Base-by-base conservation (phyloP, 2,329 filamentous ascomycete species). In the Apiospora marii region DNA sequence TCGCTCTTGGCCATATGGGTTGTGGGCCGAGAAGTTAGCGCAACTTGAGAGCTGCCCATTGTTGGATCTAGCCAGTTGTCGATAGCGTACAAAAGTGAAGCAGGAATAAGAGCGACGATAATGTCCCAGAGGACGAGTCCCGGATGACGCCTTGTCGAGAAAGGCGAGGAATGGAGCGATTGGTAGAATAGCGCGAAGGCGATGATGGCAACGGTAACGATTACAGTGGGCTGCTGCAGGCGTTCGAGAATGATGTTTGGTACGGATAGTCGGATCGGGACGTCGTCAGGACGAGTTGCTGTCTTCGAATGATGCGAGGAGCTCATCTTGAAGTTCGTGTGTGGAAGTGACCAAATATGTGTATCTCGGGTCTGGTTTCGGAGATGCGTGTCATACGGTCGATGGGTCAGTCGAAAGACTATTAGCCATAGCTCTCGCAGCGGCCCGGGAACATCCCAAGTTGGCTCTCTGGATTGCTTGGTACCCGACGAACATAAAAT, bases 1-100 rank as follows among this genome's bases (percentile, higher is more conserved):
- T 91, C 88, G 79, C 89, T 91, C 81, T 94, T 95, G 37, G 87
- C 87, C 22, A 85, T 86, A 83, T 87, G 84, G 58, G 82, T 86
- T 76, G 78, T 84, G 73, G 80, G 81, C 71, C 77, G 82, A 73
- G 77, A 79, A 79, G 79, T 79, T 75, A 74, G 82, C 82, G 80
- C 64, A n/a, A 73, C 67, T 19, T 74, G 83, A 51, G 83, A 80
- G 70, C 78, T 82, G 67, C 85, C 80, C 22, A 84, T 82, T 73
- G 83, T 85, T 74, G 84, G 86, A 79, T 84, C 86, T 74, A 88
- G 85, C 86, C 84, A 90, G 80, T 81, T 78, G 79, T 91, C 88
- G 75, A 92, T 74, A 70, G 87, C 83, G 82, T 90, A 87, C 48
- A 94, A 81, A 0, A 93, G 77, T 37, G 83, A 82, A 22, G 86